These are phyloP conservation scores for Adansonia gregorii DNA, from an alignment of 441 rosid species.

Conservation along the genomic window DNA sequence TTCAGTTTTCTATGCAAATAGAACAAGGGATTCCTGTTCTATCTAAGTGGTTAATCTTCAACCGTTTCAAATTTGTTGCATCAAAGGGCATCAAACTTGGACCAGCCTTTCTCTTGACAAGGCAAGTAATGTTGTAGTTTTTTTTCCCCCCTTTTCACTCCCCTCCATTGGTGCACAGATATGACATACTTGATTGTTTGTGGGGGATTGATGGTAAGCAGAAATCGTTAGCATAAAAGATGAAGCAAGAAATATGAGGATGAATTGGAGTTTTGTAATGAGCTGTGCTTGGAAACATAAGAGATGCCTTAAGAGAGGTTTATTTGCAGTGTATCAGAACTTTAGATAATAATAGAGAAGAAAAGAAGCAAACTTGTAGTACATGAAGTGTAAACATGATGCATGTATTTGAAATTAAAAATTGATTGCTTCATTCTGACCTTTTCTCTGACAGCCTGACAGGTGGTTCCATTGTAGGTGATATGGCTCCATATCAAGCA, in stretches of 20 bases:
- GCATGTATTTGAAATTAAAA: neutral
- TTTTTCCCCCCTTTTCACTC: neutral
- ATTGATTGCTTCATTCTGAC: conserved; percentile 29
- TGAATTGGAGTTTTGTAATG: neutral
- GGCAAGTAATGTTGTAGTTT: conserved; percentile 44
- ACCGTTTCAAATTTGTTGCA: conserved; percentile 80
- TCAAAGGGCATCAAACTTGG: conserved; percentile 86
- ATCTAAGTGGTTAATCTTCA: conserved; percentile 90
- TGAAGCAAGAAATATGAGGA: neutral
- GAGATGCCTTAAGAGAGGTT: neutral
- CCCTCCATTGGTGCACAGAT: conserved; percentile 3
- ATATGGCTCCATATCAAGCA: conserved; percentile 98
- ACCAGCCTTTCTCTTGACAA: conserved; percentile 83
- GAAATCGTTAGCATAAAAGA: neutral
- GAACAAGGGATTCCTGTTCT: conserved; percentile 96
- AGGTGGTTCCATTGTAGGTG: conserved; percentile 97
- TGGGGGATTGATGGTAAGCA: neutral
- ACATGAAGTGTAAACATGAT: neutral
- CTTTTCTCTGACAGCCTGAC: conserved; percentile 65
- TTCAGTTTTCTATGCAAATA: conserved; percentile 82
- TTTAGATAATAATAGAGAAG: neutral
- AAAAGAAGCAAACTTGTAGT: neutral
- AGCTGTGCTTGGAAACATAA: conserved; percentile 22
- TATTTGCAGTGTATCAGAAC: neutral
- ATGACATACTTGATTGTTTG: neutral